phyloP scores from a whole-genome alignment of 768 basidiomycete species.

The Auriscalpium vulgare region DNA sequence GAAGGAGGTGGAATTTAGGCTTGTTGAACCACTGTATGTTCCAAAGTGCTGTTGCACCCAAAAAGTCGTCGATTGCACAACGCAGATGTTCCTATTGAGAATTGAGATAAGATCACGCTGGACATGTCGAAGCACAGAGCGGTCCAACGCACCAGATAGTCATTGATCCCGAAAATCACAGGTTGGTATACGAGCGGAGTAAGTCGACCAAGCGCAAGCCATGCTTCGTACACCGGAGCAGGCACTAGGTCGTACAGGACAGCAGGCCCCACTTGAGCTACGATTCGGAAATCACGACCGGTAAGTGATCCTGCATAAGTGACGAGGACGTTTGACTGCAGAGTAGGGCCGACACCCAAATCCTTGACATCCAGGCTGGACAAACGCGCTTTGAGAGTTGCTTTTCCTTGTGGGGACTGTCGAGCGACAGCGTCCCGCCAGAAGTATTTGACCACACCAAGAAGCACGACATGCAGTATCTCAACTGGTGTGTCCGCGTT shows the following conservation, averaged over 20 bases:
- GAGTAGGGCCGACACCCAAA: slow-evolving; percentile 21
- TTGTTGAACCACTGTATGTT: slow-evolving; percentile 20
- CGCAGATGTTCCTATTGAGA: slow-evolving; percentile 5
- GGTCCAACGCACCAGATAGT: slow-evolving; percentile 23
- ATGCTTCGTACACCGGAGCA: slow-evolving; percentile 18
- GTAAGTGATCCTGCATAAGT: slow-evolving; percentile 30
- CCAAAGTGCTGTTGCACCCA: slow-evolving; percentile 16
- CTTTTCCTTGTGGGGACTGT: slow-evolving; percentile 20
- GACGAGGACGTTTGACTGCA: slow-evolving; percentile 27
- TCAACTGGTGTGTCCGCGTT: slow-evolving; percentile 37
- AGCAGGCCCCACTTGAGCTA: slow-evolving; percentile 29
- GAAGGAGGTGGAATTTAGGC: slow-evolving; percentile 21
- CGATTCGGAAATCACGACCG: slow-evolving; percentile 25
- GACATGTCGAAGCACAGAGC: not conserved
- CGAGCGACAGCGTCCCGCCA: slow-evolving; percentile 30
- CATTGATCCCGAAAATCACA: slow-evolving; percentile 25
- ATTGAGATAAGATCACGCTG: not conserved
- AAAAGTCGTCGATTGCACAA: slow-evolving; percentile 14
- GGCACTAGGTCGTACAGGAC: slow-evolving; percentile 31
- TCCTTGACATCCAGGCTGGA: slow-evolving; percentile 25
- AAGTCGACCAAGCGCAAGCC: slow-evolving; percentile 27
- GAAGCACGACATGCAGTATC: slow-evolving; percentile 35
- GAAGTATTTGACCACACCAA: slow-evolving; percentile 41
- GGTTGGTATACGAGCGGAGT: slow-evolving; percentile 35
- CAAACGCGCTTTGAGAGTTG: slow-evolving; percentile 21